phyloP scores from a whole-genome alignment of 176 grass and related monocot species.

The Raddia guianensis region DNA sequence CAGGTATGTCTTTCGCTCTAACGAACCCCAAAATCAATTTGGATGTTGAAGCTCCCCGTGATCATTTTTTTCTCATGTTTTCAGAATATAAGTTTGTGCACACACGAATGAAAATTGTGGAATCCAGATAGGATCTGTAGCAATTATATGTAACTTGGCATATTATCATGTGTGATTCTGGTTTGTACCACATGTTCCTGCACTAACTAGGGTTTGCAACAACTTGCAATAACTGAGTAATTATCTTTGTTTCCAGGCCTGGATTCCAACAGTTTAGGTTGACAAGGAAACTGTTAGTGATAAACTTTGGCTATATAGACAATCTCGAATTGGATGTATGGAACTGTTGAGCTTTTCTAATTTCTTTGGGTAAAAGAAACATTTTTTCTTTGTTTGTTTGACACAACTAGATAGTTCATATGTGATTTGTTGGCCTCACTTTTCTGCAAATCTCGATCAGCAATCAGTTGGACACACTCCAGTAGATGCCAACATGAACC shows the following conservation, averaged over 20 bases:
- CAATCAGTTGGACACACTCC: background rate
- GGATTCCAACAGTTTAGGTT: background rate
- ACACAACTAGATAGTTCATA: background rate
- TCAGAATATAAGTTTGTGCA: background rate
- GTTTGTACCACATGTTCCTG: background rate
- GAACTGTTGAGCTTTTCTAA: background rate
- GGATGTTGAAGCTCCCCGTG: background rate
- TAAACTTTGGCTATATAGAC: background rate
- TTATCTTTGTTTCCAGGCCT: background rate
- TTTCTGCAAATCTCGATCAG: background rate
- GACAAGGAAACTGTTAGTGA: background rate
- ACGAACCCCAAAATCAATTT: conserved; percentile 7
- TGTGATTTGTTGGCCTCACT: background rate
- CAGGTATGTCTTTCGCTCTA: background rate
- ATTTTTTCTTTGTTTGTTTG: background rate
- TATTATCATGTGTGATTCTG: conserved; percentile 16
- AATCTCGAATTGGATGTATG: background rate
- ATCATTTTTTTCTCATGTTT: conserved; percentile 19
- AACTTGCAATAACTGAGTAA: background rate
- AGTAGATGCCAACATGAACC: conserved; percentile 16
- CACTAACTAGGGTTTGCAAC: background rate
- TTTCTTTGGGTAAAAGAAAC: conserved; percentile 1
- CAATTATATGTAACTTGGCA: background rate
- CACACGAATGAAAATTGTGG: background rate
- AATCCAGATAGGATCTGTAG: background rate